A percentile compares a stretch with the other conserved stretches of the same genome.
Evolutionary conservation across 331 rosid species (phyloP).

Genomic region (Acacia pycnantha): DNA sequence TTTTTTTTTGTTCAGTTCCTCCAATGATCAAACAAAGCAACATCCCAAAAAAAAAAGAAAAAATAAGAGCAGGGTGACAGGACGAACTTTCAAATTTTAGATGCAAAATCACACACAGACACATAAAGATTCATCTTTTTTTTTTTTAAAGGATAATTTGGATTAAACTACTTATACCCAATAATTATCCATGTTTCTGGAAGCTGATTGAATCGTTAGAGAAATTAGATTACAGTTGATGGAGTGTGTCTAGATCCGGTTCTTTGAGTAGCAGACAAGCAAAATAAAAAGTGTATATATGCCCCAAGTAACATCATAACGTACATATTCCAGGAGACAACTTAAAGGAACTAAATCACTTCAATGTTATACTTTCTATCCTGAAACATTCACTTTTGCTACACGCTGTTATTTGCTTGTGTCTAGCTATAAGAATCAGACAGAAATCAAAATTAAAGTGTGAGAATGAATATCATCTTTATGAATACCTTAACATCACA

Average conservation of each 20-base stretch:
- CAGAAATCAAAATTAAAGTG: constrained; percentile 27
- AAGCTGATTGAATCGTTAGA: not conserved
- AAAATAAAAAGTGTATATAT: constrained; percentile 35
- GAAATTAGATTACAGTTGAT: not conserved
- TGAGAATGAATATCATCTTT: constrained; percentile 38
- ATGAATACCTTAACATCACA: not conserved
- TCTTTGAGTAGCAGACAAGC: constrained; percentile 81
- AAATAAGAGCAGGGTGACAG: no score
- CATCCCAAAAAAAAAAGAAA: no score
- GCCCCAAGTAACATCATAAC: not conserved
- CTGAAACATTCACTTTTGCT: no score
- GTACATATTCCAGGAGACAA: constrained; percentile 44
- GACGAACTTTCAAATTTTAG: no score
- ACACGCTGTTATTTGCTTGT: not conserved
- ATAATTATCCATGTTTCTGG: not conserved
- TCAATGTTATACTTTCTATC: not conserved
- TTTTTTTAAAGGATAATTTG: not conserved
- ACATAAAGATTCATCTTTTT: not conserved
- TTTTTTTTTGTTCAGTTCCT: no score
- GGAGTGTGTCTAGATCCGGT: constrained; percentile 14
- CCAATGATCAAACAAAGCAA: no score
- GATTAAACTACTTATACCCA: not conserved
- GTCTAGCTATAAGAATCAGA: constrained; percentile 6
- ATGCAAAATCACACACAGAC: no score
- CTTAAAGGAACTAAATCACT: not conserved